Conservation (phyloP, 345 rosid genomes). For the Moringa oleifera region DNA sequence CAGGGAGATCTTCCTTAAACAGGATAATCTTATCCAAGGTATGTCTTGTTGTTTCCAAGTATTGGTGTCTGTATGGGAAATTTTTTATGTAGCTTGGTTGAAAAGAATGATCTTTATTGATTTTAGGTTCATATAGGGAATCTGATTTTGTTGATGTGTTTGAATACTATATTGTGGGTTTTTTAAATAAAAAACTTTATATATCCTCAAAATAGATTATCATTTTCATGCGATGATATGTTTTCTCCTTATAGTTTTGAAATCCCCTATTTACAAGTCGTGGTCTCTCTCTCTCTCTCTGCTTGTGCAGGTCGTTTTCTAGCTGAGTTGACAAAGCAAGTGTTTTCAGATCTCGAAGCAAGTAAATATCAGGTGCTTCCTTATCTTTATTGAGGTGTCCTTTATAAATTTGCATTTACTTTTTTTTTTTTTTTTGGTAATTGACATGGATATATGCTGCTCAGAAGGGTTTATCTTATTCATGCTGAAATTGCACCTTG, state of each 20-base stretch:
- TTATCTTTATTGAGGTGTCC: neutral
- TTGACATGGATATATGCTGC: slow-evolving; percentile 1
- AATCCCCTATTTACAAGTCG: neutral
- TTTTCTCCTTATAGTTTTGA: neutral
- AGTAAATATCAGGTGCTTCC: slow-evolving; percentile 89
- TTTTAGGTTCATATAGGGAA: neutral
- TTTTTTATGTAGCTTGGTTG: neutral
- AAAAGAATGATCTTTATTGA: too few relatives aligned
- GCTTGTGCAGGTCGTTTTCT: slow-evolving; percentile 81
- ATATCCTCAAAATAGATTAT: neutral
- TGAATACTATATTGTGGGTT: neutral
- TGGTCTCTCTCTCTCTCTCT: slow-evolving; percentile 6
- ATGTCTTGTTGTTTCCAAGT: slow-evolving; percentile 3
- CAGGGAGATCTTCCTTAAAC: slow-evolving; percentile 98
- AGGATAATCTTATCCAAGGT: slow-evolving; percentile 99
- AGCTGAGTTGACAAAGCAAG: slow-evolving; percentile 91
- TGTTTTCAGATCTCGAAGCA: slow-evolving; percentile 82
- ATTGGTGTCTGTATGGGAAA: neutral
- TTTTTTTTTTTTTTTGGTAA: neutral
- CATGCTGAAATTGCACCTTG: neutral
- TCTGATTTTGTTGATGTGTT: neutral
- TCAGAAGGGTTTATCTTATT: neutral
- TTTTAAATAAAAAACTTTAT: too few relatives aligned
- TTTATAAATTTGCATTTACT: neutral
- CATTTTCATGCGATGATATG: too few relatives aligned